Percentiles rank a stretch among this genome's conserved stretches.
Evolutionary conservation across 2,329 filamentous ascomycete genomes (phyloP).

Genomic region (Sporothrix globosa): DNA sequence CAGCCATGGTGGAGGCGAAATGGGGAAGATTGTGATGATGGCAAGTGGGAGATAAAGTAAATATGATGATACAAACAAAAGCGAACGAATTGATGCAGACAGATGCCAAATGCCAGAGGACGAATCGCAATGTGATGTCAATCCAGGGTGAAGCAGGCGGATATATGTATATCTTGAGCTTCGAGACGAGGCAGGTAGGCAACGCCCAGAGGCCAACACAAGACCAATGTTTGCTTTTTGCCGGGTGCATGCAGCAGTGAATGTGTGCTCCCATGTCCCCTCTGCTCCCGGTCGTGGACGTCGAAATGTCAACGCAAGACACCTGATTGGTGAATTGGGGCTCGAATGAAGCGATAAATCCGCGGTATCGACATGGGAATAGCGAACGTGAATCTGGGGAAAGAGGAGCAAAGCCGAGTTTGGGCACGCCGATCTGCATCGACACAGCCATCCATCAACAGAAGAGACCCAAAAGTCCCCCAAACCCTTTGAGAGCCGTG

Average conservation of each 20-base stretch:
- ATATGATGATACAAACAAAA: background rate
- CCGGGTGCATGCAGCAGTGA: background rate
- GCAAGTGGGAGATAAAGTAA: background rate
- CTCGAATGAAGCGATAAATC: background rate
- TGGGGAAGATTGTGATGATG: background rate
- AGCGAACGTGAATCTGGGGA: background rate
- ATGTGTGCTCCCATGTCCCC: background rate
- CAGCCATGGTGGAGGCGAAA: background rate
- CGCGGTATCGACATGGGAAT: background rate
- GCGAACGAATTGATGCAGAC: background rate
- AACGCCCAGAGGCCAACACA: background rate
- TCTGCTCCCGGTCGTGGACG: background rate
- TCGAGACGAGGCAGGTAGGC: background rate
- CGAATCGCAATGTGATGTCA: background rate
- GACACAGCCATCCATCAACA: background rate
- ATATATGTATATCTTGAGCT: slow-evolving; percentile 18
- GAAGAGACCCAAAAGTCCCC: background rate
- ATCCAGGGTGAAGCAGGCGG: background rate
- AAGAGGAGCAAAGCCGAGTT: background rate
- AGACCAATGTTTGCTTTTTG: background rate
- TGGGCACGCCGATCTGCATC: slow-evolving; percentile 1
- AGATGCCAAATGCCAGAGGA: background rate
- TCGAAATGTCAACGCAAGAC: background rate
- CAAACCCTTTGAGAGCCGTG: background rate
- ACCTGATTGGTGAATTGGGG: background rate